These are phyloP conservation scores for Clonostachys rosea DNA, from an alignment of 2,329 filamentous ascomycete species.

Conservation along the genomic window DNA sequence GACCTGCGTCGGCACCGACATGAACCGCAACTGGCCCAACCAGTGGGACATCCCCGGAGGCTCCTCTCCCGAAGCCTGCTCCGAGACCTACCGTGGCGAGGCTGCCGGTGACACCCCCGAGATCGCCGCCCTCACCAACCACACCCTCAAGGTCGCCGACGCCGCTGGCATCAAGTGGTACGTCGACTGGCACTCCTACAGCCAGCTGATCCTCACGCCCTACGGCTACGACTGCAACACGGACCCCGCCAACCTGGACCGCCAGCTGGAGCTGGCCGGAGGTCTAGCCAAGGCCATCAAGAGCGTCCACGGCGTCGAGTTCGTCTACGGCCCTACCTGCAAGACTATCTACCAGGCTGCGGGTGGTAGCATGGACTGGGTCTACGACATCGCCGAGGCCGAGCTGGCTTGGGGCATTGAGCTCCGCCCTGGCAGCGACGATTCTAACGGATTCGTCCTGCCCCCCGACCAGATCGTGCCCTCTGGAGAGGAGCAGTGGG, in stretches of 20 bases:
- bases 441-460: conserved; percentile 34
- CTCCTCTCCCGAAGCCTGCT: conserved; percentile 46
- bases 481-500: conserved; percentile 35
- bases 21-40: conserved; percentile 58
- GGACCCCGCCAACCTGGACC: conserved; percentile 36
- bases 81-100: conserved; percentile 39
- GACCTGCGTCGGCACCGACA: conserved; percentile 45
- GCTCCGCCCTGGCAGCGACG: conserved; percentile 24
- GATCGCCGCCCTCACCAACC: conserved; percentile 38
- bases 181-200: conserved; percentile 63
- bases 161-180: conserved; percentile 51
- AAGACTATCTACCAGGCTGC: conserved; percentile 55
- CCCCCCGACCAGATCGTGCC: conserved; percentile 35
- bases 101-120: conserved; percentile 43
- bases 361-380: conserved; percentile 39
- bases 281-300: conserved; percentile 45
- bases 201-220: conserved; percentile 50
- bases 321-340: conserved; percentile 48
- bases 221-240: conserved; percentile 56
- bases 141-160: conserved; percentile 20
- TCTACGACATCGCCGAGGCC: conserved; percentile 31
- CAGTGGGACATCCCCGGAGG: conserved; percentile 45
- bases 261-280: conserved; percentile 42
- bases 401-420: conserved; percentile 34
- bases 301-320: conserved; percentile 29